Evolutionary conservation across 2,329 filamentous ascomycete genomes (phyloP).

Genomic region (Cladophialophora immunda): DNA sequence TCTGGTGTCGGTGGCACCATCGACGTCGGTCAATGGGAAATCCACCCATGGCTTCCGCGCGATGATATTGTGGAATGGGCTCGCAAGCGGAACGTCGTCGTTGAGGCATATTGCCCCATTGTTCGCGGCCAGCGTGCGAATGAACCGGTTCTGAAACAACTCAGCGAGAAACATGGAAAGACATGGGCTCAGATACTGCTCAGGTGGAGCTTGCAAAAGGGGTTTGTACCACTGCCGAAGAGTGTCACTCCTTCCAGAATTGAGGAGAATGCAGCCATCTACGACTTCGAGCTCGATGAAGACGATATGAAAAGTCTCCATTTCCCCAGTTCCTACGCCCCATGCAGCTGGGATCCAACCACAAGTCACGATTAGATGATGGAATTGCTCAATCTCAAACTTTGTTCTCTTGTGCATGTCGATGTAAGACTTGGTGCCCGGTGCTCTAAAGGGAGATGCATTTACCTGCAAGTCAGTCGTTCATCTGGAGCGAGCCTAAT

Average conservation of each 20-base stretch:
- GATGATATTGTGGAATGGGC: slow-evolving; percentile 83
- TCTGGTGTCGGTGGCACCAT: slow-evolving; percentile 74
- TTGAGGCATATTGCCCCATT: slow-evolving; percentile 65
- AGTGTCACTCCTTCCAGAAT: slow-evolving; percentile 68
- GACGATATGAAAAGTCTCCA: slow-evolving; percentile 67
- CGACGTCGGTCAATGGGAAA: slow-evolving; percentile 85
- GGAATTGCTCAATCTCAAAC: no score
- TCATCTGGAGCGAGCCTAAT: no score
- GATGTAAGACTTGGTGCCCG: no score
- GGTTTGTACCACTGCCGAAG: slow-evolving; percentile 70
- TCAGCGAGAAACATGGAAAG: slow-evolving; percentile 67
- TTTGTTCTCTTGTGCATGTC: no score
- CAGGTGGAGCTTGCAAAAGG: slow-evolving; percentile 70
- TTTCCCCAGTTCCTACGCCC: slow-evolving; percentile 62
- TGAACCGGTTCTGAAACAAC: slow-evolving; percentile 60
- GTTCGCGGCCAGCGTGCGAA: slow-evolving; percentile 58
- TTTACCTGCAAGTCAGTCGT: no score
- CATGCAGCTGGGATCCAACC: slow-evolving; percentile 68
- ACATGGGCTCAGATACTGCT: slow-evolving; percentile 66
- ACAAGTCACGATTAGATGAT: slow-evolving; percentile 34
- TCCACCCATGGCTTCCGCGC: slow-evolving; percentile 88
- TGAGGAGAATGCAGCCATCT: slow-evolving; percentile 67
- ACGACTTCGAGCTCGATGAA: slow-evolving; percentile 66
- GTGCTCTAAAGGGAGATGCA: no score
- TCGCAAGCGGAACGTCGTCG: slow-evolving; percentile 65